phyloP scores from a whole-genome alignment of 2,329 filamentous ascomycete species.

The Hymenoscyphus fructigenus region DNA sequence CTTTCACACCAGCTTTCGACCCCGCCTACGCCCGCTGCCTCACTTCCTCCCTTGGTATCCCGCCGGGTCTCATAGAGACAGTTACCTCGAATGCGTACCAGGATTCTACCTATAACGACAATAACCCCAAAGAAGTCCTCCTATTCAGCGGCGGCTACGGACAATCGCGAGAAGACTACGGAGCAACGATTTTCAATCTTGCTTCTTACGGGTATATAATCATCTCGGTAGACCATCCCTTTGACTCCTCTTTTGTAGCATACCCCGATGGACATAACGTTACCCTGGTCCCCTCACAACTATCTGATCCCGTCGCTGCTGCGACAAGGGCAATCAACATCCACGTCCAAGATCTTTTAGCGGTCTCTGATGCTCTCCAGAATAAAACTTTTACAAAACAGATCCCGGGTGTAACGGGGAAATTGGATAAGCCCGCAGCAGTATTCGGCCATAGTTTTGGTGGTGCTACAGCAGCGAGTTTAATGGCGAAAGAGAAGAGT shows the following conservation, averaged over 20 bases:
- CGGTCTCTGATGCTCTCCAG: not conserved
- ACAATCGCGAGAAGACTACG: constrained; percentile 30
- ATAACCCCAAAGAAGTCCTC: constrained; percentile 25
- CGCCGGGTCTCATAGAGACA: constrained; percentile 30
- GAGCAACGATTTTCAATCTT: constrained; percentile 2
- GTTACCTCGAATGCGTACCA: constrained; percentile 24
- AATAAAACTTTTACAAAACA: not conserved
- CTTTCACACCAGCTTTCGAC: constrained; percentile 29
- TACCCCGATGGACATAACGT: constrained; percentile 27
- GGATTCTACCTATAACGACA: constrained; percentile 11
- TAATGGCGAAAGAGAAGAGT: constrained; percentile 30
- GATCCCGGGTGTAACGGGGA: constrained; percentile 7
- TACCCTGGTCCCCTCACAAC: not conserved
- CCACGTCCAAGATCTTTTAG: not conserved
- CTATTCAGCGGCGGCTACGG: constrained; percentile 36
- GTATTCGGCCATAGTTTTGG: constrained; percentile 24
- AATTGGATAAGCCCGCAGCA: not conserved
- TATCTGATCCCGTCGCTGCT: not conserved
- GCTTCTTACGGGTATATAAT: constrained; percentile 30
- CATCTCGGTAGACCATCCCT: constrained; percentile 36
- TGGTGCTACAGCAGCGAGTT: constrained; percentile 34
- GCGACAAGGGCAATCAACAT: not conserved
- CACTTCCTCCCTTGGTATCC: constrained; percentile 25
- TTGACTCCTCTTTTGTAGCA: constrained; percentile 33
- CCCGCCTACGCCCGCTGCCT: constrained; percentile 31